These are phyloP conservation scores for Moelleriella libera DNA, from an alignment of 2,329 filamentous ascomycete species.

Conservation along the genomic window DNA sequence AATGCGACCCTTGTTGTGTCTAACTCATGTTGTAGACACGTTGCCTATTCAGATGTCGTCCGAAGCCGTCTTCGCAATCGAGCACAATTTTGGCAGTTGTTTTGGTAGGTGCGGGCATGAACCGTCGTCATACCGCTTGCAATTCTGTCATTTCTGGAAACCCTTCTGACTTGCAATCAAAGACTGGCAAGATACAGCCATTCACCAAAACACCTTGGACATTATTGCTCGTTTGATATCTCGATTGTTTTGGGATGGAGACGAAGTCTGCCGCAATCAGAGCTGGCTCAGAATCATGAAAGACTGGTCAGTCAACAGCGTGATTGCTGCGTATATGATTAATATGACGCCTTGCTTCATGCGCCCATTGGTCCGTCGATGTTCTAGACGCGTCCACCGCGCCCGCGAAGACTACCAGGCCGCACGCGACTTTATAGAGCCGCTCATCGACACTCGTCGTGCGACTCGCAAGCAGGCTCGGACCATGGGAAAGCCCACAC, in stretches of 20 bases:
- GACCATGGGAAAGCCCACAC: not conserved
- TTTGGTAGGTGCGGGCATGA: not conserved
- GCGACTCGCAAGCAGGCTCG: conserved; percentile 1
- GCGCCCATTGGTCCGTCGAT: conserved; percentile 4
- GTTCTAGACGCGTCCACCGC: conserved; percentile 2
- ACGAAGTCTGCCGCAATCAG: conserved; percentile 5
- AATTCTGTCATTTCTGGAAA: not conserved
- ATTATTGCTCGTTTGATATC: conserved; percentile 5
- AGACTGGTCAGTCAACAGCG: conserved; percentile 5
- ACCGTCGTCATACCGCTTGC: not conserved
- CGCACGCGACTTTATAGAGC: conserved; percentile 5
- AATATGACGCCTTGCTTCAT: conserved; percentile 4
- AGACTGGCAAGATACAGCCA: conserved; percentile 4
- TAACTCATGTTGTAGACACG: not conserved
- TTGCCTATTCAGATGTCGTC: conserved; percentile 4
- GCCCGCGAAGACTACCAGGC: conserved; percentile 4
- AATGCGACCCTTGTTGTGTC: no score
- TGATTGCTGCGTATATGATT: conserved; percentile 5
- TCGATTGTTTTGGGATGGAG: conserved; percentile 5
- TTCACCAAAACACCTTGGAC: conserved; percentile 2
- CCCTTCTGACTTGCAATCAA: not conserved
- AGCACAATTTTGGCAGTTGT: conserved; percentile 2
- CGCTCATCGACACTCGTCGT: conserved; percentile 4
- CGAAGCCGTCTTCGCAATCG: conserved; percentile 4
- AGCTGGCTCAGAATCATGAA: conserved; percentile 5